Percentiles rank a stretch among this genome's conserved stretches.
phyloP scores from a whole-genome alignment of 768 basidiomycete genomes.

The Crassisporium funariophilum region DNA sequence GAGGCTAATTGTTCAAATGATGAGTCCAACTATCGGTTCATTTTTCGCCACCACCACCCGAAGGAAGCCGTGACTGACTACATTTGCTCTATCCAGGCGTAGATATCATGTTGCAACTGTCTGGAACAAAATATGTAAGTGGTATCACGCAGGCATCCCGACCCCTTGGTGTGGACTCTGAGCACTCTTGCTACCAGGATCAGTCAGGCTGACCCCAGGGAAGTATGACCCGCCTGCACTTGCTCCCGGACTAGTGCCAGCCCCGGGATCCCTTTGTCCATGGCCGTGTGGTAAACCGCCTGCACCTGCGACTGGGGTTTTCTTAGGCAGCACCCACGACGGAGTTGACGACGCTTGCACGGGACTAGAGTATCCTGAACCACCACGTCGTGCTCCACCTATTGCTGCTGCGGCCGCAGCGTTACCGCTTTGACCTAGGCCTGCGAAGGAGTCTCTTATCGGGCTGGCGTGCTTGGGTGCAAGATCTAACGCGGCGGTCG shows the following conservation, averaged over 20 bases:
- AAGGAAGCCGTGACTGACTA: no score
- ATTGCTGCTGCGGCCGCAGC: neutral
- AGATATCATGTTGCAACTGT: no score
- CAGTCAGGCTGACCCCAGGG: neutral
- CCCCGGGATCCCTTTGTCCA: neutral
- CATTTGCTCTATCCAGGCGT: no score
- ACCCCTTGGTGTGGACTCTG: neutral
- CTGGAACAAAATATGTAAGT: no score
- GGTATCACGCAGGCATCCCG: neutral
- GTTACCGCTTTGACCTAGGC: neutral
- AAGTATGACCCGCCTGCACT: neutral
- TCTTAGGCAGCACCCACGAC: constrained; percentile 51
- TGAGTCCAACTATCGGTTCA: no score
- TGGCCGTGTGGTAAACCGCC: neutral
- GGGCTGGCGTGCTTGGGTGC: neutral
- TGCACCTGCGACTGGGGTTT: constrained; percentile 10
- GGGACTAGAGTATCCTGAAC: constrained; percentile 19
- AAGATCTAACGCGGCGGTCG: constrained; percentile 11
- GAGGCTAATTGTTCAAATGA: no score
- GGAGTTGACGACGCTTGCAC: constrained; percentile 29
- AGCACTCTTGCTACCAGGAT: neutral
- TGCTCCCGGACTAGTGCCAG: no score
- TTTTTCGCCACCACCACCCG: no score
- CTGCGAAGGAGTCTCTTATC: neutral
- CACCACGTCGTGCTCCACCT: neutral